These are phyloP conservation scores for Entamoeba histolytica DNA, from an alignment of 208 protist genomes.

Conservation along the genomic window DNA sequence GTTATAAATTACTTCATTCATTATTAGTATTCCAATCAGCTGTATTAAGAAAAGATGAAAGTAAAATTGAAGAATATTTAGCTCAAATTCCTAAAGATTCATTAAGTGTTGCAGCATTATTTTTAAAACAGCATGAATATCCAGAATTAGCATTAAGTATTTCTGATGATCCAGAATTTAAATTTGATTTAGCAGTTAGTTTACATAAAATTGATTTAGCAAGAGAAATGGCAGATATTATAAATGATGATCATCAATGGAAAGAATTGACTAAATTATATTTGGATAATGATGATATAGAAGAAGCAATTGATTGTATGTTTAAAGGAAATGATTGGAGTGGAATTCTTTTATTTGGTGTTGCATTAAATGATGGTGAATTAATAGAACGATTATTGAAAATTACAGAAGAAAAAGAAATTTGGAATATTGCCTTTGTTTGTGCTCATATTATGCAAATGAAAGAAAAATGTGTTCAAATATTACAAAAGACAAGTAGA, in stretches of 20 bases:
- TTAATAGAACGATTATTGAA: background rate
- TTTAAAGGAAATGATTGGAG: conserved; percentile 1
- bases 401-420: background rate
- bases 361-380: background rate
- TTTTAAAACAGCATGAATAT: background rate
- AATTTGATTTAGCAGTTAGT: conserved; percentile 1
- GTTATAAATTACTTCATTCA: background rate
- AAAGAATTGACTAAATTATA: background rate
- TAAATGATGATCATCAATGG: background rate
- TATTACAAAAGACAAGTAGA: background rate
- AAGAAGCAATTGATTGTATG: background rate
- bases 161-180: background rate
- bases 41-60: background rate
- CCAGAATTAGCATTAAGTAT: background rate
- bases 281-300: background rate
- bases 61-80: background rate
- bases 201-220: background rate
- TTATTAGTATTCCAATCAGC: background rate
- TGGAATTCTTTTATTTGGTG: background rate
- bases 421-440: background rate
- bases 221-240: conserved; percentile 1
- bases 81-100: background rate
- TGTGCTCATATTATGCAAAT: background rate
- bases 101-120: background rate
- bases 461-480: background rate